A percentile compares a stretch with the other conserved stretches of the same genome.
phyloP scores from a whole-genome alignment of 75 land plant genomes.

The Isoetes taiwanensis region DNA sequence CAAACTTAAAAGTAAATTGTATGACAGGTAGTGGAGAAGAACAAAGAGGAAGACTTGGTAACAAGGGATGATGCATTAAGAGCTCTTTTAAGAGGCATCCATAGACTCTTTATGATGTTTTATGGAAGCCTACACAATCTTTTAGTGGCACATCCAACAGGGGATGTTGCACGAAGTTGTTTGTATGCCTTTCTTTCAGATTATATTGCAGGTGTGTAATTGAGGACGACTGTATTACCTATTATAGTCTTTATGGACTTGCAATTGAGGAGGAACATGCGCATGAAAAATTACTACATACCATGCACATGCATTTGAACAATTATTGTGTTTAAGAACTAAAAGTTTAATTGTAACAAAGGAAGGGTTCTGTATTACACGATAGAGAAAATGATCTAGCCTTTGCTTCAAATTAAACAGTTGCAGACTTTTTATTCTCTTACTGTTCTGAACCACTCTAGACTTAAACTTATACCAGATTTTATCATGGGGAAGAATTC shows the following conservation, averaged over 20 bases:
- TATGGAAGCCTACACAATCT: slow-evolving; percentile 61
- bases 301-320: no score
- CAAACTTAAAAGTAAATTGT: neutral
- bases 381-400: no score
- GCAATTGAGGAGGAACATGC: no score
- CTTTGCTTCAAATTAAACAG: no score
- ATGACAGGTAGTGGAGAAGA: slow-evolving; percentile 72
- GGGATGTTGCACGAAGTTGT: slow-evolving; percentile 58
- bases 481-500: slow-evolving; percentile 60
- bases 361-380: no score
- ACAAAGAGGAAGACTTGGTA: slow-evolving; percentile 52
- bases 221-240: no score
- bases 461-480: slow-evolving; percentile 39
- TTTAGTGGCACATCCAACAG: slow-evolving; percentile 72
- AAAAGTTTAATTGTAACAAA: no score
- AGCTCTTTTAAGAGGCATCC: slow-evolving; percentile 59
- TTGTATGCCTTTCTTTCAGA: slow-evolving; percentile 67
- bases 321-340: no score
- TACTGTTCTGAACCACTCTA: no score
- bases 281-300: no score
- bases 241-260: no score
- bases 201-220: slow-evolving; percentile 73
- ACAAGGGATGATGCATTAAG: slow-evolving; percentile 51
- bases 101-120: slow-evolving; percentile 74
- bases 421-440: no score